Base-by-base conservation (phyloP, 2,329 filamentous ascomycete species). In the Colletotrichum cordylinicola region DNA sequence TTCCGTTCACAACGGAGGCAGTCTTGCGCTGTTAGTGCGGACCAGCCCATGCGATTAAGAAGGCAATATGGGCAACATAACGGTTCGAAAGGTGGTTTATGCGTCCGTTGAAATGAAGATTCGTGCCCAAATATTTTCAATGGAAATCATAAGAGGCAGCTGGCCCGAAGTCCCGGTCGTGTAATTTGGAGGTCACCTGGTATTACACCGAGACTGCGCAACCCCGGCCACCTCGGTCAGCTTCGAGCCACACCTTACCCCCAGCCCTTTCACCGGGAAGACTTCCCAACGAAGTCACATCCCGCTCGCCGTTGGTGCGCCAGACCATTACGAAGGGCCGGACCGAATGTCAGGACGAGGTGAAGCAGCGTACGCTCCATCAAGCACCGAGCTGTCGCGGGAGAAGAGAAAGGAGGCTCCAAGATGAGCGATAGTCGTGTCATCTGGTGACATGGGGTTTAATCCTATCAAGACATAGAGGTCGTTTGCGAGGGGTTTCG, bases 251-350 rank as follows among this genome's bases (percentile, higher is more conserved):
- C 52, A 35, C 37, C 58, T 61, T 52, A 61, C n/a, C 27, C 35
- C 52, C 43, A 31, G 58, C 21, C 48, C 27, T 33, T 29, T 62
- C 62, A 55, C 69, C 69, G 69, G 69, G 15, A 58, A 48, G 37
- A 64, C 58, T 75, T 72, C 72, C 69, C 33, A 67, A 75, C 31
- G n/a, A 35, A 67, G 69, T 64, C 27, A 55, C 31, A 75, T 75
- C 55, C 72, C 69, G 62, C 69, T 48, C 24, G 37, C 31, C 6
- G 60, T 66, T 67, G 43, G 52, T 70, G n/a, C n/a, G 16, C 10
- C 31, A 35, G 39, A 24, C 18, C 18, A 18, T 29, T 62, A 6
- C 48, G 15, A 58, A 62, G 69, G 37, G 24, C 55, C 69, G 68
- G 68, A 37, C 72, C 72, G 68, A 67, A 67, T 75, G 33, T 52